Base-by-base conservation (phyloP, 441 rosid genomes). In the Adansonia grandidieri region DNA sequence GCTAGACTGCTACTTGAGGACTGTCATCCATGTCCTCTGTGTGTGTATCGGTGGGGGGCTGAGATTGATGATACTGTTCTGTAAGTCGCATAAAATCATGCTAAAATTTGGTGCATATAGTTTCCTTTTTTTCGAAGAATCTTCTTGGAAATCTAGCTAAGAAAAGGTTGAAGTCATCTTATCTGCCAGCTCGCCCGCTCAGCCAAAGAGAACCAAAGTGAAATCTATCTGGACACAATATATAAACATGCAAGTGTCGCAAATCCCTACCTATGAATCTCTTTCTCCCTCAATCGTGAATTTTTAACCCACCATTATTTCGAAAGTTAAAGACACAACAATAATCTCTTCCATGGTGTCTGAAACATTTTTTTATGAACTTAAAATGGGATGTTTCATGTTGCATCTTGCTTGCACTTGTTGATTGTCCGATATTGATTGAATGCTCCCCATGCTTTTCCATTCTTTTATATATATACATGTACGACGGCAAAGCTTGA, bases 181-280 rank as follows among this genome's bases (percentile, higher is more conserved):
- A 28, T 28, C 32, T 28, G 32, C 32, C 68, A 63, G 37, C 68
- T 63, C 14, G 17, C n/a, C 66, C 28, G 11, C 44, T 28, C 17
- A 62, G 42, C 65, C 32, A 62, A 24, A 24, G n/a, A 61, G 7
- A 61, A 61, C 40, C 65, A 24, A 40, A 62, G 66, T 62, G 66
- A 62, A 24, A 62, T 62, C 40, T 1, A 37, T 22, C 37, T 22
- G 0, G 13, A 60, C 37, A 60, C 40, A 22, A 60, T 60, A 60
- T 9, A 19, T 57, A 7, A 22, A 22, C 65, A 60, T 44, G 47
- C 47, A 44, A 6, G 5, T 40, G 4, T 4, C 8, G 47, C 8
- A 44, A 44, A 44, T 44, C 47, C 47, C 7, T 44, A 44, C 7
- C 44, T 40, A 40, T 40, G 44, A 40, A 28, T 44, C 47, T 44